Conservation (phyloP, 2,329 filamentous ascomycete species). For the Diaporthe amygdali region DNA sequence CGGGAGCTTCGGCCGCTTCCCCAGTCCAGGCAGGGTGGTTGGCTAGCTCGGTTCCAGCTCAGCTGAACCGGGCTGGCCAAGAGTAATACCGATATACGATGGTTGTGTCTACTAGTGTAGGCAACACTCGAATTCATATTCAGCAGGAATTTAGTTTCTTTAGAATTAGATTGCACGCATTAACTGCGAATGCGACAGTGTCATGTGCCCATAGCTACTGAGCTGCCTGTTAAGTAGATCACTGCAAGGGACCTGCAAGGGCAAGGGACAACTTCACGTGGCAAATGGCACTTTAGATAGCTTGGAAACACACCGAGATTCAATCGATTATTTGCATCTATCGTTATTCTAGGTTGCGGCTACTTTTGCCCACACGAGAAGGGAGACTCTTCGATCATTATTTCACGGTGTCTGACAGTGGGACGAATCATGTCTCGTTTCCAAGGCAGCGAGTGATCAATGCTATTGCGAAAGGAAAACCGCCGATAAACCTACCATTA, state of each 20-base stretch:
- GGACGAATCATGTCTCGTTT: not conserved
- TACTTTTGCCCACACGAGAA: too few species aligned
- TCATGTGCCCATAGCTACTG: not conserved
- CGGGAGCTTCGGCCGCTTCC: slow-evolving; percentile 1
- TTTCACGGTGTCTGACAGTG: not conserved
- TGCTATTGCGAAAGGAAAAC: not conserved
- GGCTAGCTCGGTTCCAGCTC: not conserved
- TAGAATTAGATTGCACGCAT: not conserved
- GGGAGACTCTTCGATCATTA: too few species aligned
- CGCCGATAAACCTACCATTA: not conserved
- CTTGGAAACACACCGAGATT: not conserved
- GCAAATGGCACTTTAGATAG: not conserved
- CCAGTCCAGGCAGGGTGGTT: not conserved
- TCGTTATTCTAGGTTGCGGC: not conserved
- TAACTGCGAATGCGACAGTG: not conserved
- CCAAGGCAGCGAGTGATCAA: not conserved
- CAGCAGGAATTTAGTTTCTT: not conserved
- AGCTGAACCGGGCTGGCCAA: slow-evolving; percentile 2
- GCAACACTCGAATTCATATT: not conserved
- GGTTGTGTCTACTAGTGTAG: slow-evolving; percentile 16
- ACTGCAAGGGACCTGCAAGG: not conserved
- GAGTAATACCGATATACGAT: not conserved
- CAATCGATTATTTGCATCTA: not conserved
- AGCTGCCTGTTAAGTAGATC: not conserved
- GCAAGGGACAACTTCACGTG: not conserved